phyloP scores from a whole-genome alignment of 768 basidiomycete genomes.

The Epithele typhae region DNA sequence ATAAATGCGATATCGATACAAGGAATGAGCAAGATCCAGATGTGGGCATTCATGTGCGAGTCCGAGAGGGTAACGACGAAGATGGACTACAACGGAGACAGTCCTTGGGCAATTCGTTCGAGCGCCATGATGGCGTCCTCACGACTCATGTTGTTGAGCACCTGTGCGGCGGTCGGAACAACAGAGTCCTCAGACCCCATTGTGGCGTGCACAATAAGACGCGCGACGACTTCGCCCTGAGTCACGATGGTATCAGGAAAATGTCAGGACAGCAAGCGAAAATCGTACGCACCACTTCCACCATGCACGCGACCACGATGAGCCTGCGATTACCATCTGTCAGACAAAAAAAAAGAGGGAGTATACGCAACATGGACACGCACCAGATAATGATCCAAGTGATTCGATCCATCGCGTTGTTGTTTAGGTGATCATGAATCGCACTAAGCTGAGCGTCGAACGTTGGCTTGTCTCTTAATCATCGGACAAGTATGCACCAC shows the following conservation, averaged over 20 bases:
- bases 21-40: too few relatives aligned
- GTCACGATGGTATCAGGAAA: not conserved
- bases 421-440: conserved; percentile 91
- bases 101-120: conserved; percentile 8
- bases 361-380: conserved; percentile 25
- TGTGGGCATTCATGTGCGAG: too few relatives aligned
- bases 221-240: conserved; percentile 80
- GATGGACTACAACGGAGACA: not conserved
- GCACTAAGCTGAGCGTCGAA: conserved; percentile 60
- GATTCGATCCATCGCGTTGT: conserved; percentile 85
- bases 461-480: not conserved
- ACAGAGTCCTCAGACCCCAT: conserved; percentile 16
- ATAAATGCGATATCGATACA: too few relatives aligned
- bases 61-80: too few relatives aligned
- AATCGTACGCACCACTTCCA: conserved; percentile 60
- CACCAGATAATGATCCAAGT: conserved; percentile 76
- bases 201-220: conserved; percentile 65
- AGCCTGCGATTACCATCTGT: conserved; percentile 49
- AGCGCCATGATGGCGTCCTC: conserved; percentile 15
- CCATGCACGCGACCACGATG: conserved; percentile 85
- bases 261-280: not conserved
- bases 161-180: conserved; percentile 5
- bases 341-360: conserved; percentile 17
- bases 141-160: conserved; percentile 11
- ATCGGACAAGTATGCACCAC: conserved; percentile 24